phyloP scores from a whole-genome alignment of 1,284 basidiomycete species.

The Sanghuangporus sanghuang region DNA sequence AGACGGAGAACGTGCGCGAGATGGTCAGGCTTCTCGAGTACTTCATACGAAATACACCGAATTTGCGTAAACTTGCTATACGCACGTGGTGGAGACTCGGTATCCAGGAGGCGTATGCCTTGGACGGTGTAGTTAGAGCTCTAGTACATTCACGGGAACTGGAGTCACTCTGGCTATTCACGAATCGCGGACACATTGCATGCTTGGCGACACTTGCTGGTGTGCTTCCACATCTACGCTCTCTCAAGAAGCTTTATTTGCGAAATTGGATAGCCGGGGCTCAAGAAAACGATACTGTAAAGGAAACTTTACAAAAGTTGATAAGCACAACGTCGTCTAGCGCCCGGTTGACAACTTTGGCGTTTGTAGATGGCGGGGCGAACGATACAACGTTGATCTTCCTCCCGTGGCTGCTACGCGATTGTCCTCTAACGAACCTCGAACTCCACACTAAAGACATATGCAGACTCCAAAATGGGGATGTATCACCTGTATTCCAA shows the following conservation, averaged over 20 bases:
- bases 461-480: neutral
- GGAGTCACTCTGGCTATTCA: neutral
- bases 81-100: constrained; percentile 1
- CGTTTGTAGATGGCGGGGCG: neutral
- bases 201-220: neutral
- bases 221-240: neutral
- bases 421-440: neutral
- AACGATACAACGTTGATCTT: neutral
- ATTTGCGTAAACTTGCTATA: neutral
- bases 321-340: neutral
- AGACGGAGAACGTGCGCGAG: neutral
- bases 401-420: neutral
- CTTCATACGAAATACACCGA: neutral
- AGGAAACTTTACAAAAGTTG: neutral
- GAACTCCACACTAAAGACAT: constrained; percentile 1
- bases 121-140: neutral
- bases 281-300: neutral
- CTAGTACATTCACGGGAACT: neutral
- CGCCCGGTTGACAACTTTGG: neutral
- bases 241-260: neutral
- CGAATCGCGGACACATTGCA: neutral
- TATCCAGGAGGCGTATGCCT: neutral
- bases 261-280: neutral
- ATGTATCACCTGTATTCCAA: neutral
- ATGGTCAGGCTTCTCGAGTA: neutral